Conservation (phyloP, 225 moss, liverwort and hornwort genomes). For the Antitrichia curtipendula region DNA sequence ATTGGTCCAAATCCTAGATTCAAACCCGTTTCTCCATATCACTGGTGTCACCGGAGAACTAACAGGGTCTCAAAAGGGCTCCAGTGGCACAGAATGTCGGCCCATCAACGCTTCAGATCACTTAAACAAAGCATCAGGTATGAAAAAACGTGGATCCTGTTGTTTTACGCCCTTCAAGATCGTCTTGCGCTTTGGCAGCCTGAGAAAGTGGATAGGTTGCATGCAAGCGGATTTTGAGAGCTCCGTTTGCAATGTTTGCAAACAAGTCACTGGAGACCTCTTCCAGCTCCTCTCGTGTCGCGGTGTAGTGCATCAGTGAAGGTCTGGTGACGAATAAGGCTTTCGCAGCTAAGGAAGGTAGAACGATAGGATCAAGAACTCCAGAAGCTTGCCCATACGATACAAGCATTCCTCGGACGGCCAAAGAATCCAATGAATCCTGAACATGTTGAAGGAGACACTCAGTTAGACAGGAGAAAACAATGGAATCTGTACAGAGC, state of each 20-base stretch:
- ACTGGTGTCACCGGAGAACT: not conserved
- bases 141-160: conserved; percentile 70
- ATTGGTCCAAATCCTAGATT: too few relatives aligned
- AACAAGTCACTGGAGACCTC: conserved; percentile 45
- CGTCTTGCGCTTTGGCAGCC: conserved; percentile 49
- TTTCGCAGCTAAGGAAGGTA: conserved; percentile 15
- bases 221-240: conserved; percentile 52
- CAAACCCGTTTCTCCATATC: too few relatives aligned
- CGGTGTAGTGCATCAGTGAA: conserved; percentile 26
- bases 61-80: not conserved
- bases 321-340: conserved; percentile 49
- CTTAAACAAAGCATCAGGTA: conserved; percentile 6
- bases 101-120: not conserved
- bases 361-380: conserved; percentile 18
- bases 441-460: conserved; percentile 3
- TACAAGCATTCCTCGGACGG: conserved; percentile 44
- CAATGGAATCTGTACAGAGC: not conserved
- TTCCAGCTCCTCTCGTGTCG: conserved; percentile 44
- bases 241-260: conserved; percentile 35
- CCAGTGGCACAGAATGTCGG: not conserved
- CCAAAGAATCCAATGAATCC: conserved; percentile 56
- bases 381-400: conserved; percentile 71
- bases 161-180: conserved; percentile 65
- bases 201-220: conserved; percentile 49
- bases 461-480: not conserved